Evolutionary conservation across 805 yeast species (phyloP).

Genomic region (Schwanniomyces sp.): DNA sequence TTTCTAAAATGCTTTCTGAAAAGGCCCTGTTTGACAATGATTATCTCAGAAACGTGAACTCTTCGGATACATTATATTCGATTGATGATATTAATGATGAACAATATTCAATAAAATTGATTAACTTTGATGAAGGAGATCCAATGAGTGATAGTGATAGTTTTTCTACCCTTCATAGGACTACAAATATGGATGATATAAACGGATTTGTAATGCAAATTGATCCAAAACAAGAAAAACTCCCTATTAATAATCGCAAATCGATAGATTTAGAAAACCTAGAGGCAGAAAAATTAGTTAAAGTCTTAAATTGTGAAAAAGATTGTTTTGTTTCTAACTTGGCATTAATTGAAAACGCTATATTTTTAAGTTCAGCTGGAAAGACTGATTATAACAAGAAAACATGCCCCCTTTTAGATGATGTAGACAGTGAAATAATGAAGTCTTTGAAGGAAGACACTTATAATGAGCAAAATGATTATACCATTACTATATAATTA

Average conservation of each 20-base stretch:
- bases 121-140: constrained; percentile 12
- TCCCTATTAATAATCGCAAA: constrained; percentile 17
- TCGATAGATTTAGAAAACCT: constrained; percentile 19
- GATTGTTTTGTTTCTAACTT: constrained; percentile 9
- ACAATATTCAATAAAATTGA: constrained; percentile 15
- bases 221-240: constrained; percentile 7
- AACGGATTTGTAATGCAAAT: constrained; percentile 13
- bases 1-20: not conserved
- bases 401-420: not conserved
- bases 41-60: not conserved
- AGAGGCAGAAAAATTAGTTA: constrained; percentile 12
- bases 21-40: not conserved
- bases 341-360: constrained; percentile 18
- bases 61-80: constrained; percentile 13
- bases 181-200: constrained; percentile 15
- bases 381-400: not conserved
- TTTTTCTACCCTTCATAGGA: constrained; percentile 7
- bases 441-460: not conserved
- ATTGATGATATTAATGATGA: constrained; percentile 16
- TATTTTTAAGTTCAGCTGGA: constrained; percentile 12
- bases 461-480: not conserved
- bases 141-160: not conserved
- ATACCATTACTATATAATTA: not conserved
- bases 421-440: not conserved
- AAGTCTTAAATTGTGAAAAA: constrained; percentile 8